Evolutionary conservation across 75 land plant genomes (phyloP).

Genomic region (Cunninghamia lanceolata): DNA sequence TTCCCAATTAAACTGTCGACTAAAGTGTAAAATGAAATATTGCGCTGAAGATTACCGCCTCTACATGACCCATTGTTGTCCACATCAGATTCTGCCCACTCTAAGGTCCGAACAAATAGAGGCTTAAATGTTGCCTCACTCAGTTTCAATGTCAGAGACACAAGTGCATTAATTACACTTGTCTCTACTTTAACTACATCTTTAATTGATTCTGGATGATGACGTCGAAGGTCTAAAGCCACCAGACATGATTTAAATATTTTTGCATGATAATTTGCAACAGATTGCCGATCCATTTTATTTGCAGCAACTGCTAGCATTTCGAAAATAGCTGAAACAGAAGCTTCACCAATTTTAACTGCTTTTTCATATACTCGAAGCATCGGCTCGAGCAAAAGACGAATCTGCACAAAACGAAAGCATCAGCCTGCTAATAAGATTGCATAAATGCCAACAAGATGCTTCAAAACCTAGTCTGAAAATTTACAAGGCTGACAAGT

Average conservation of each 20-base stretch:
- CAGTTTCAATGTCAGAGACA: constrained; percentile 63
- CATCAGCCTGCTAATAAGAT: neutral
- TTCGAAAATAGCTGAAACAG: constrained; percentile 47
- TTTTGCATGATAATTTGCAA: constrained; percentile 50
- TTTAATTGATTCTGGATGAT: constrained; percentile 41
- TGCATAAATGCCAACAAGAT: neutral
- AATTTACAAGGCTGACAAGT: neutral
- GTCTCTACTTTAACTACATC: constrained; percentile 53
- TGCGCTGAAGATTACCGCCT: constrained; percentile 41
- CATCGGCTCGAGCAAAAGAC: constrained; percentile 70
- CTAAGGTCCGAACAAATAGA: constrained; percentile 62
- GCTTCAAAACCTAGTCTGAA: neutral
- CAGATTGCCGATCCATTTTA: constrained; percentile 72
- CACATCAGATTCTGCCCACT: constrained; percentile 73
- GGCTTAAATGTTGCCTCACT: constrained; percentile 91
- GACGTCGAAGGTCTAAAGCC: constrained; percentile 79
- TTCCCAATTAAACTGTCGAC: constrained; percentile 77
- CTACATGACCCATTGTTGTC: constrained; percentile 14
- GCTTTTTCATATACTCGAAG: constrained; percentile 53
- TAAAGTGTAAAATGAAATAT: constrained; percentile 71
- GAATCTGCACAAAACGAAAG: constrained; percentile 49
- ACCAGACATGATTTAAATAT: constrained; percentile 60
- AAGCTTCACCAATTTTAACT: constrained; percentile 50
- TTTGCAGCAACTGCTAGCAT: constrained; percentile 51
- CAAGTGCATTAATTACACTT: constrained; percentile 50